Evolutionary conservation across 768 basidiomycete genomes (phyloP).

Genomic region (Serendipita sp.): DNA sequence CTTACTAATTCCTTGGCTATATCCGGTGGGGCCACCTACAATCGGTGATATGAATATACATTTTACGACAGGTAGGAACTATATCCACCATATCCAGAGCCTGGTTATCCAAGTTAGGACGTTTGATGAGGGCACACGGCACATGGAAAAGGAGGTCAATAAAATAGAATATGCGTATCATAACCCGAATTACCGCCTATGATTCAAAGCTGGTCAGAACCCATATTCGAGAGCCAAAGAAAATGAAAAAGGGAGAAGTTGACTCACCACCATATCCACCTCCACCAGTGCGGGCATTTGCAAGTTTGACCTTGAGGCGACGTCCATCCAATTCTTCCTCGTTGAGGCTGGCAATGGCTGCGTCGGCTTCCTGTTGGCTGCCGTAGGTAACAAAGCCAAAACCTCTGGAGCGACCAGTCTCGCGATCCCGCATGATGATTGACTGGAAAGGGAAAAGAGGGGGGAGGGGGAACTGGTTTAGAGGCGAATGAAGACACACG

Average conservation of each 20-base stretch:
- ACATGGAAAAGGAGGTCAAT: slow-evolving; percentile 16
- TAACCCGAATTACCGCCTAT: slow-evolving; percentile 1
- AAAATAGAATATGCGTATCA: too few relatives aligned
- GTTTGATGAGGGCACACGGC: too few relatives aligned
- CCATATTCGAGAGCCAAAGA: background rate
- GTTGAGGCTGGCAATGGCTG: slow-evolving; percentile 61
- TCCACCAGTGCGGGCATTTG: slow-evolving; percentile 46
- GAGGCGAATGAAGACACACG: slow-evolving; percentile 14
- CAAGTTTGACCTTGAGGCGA: slow-evolving; percentile 74
- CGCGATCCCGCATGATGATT: slow-evolving; percentile 97
- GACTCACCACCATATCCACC: slow-evolving; percentile 18
- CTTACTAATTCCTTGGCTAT: slow-evolving; percentile 10
- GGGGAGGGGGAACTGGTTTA: slow-evolving; percentile 6
- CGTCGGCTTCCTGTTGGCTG: slow-evolving; percentile 35
- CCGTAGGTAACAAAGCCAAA: slow-evolving; percentile 89
- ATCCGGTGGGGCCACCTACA: slow-evolving; percentile 21
- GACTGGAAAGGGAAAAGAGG: slow-evolving; percentile 33
- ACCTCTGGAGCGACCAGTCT: slow-evolving; percentile 90
- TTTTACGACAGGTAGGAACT: too few relatives aligned
- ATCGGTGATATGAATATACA: too few relatives aligned
- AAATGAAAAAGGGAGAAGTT: too few relatives aligned
- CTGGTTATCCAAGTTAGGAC: too few relatives aligned
- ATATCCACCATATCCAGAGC: too few relatives aligned
- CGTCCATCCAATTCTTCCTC: slow-evolving; percentile 91
- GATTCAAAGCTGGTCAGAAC: slow-evolving; percentile 1